Percentiles rank a stretch among this genome's conserved stretches.
Evolutionary conservation across 768 basidiomycete species (phyloP).

Genomic region (Pulveroboletus ravenelii): DNA sequence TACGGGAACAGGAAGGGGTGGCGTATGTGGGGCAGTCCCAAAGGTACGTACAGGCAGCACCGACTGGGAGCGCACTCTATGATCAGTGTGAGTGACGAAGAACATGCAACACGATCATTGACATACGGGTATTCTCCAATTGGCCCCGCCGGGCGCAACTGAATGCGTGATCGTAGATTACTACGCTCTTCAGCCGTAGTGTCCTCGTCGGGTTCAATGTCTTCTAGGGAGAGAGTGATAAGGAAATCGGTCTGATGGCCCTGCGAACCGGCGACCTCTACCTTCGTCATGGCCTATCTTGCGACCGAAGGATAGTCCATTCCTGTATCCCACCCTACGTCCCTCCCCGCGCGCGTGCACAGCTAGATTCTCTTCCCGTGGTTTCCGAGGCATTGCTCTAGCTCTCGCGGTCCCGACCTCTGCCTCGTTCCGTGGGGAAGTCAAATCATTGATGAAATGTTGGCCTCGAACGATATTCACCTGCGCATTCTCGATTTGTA

Average conservation of each 20-base stretch:
- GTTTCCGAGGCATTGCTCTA: constrained; percentile 38
- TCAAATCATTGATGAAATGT: constrained; percentile 39
- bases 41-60: constrained; percentile 23
- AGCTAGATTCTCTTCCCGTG: constrained; percentile 30
- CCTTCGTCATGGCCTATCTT: constrained; percentile 28
- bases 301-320: constrained; percentile 36
- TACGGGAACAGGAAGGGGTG: constrained; percentile 24
- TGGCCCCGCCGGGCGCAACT: constrained; percentile 14
- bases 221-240: constrained; percentile 11
- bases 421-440: constrained; percentile 40
- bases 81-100: constrained; percentile 11
- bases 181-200: background rate
- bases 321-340: constrained; percentile 35
- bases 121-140: constrained; percentile 23
- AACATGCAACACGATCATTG: background rate
- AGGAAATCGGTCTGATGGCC: constrained; percentile 11
- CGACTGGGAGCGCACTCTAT: constrained; percentile 26
- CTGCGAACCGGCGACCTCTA: constrained; percentile 12
- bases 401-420: constrained; percentile 44
- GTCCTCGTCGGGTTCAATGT: constrained; percentile 8
- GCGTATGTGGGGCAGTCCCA: constrained; percentile 10
- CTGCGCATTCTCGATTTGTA: constrained; percentile 43
- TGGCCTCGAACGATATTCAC: constrained; percentile 41
- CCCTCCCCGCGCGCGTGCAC: constrained; percentile 42
- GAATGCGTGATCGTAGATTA: constrained; percentile 12